Base-by-base conservation (phyloP, 495 filamentous ascomycete genomes). In the Penicillium salamii region DNA sequence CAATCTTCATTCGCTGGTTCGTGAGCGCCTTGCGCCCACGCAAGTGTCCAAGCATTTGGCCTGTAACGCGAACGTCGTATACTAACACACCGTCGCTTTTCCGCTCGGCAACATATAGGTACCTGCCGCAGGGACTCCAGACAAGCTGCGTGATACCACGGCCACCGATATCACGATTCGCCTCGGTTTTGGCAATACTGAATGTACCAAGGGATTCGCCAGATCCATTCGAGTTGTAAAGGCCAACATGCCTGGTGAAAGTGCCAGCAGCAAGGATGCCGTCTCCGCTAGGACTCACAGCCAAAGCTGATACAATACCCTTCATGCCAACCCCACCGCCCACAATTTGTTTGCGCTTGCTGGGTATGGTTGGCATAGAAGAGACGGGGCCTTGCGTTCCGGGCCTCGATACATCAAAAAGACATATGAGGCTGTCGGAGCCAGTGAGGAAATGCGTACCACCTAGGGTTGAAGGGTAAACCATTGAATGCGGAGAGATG, bases 81-180 rank as follows among this genome's bases (percentile, higher is more conserved):
- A 96, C 77, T 42, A 88, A 62, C 8, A 96, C 62, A 5, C 83
- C 86, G 32, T 79, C 75, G 42, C 89, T 86, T 56, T 81, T 82
- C 28, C 95, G 78, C 74, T 97, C 95, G n/a, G 83, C 87, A 13
- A 95, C 81, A 57, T 89, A 84, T 26, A 98, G 68, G 68, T 96
- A 97, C 50, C 82, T 73, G n/a, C 89, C 92, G 70, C 90, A 92
- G 0, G 82, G 78, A 55, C 87, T 92, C 91, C 90, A 96, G 2
- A 76, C 41, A 11, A 89, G 72, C 56, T 93, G 86, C 23, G 83
- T 85, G 15, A 97, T 66, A 2, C 93, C 92, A 0, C 67, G 68
- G 1, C 90, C 90, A 1, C 77, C 78, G 3, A 84, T 71, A 3
- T 66, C 59, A 4, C 60, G 59, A 15, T 70, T 67, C 2, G 69